Evolutionary conservation across 2,329 filamentous ascomycete species (phyloP), one percentile per base, ranked within the genome.

Genomic region (Epichloe sp.): DNA sequence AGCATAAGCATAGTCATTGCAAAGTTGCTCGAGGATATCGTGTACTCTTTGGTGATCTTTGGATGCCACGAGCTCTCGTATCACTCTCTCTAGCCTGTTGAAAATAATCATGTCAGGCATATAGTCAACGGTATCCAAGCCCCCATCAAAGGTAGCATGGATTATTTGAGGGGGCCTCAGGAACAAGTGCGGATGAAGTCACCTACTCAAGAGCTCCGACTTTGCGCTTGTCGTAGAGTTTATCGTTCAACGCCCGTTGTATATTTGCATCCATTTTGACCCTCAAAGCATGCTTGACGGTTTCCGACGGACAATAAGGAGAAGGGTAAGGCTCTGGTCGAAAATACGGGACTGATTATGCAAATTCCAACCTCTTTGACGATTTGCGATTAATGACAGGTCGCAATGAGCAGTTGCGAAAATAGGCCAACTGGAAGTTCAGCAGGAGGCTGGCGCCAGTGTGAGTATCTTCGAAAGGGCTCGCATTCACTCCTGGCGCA

Each of bases 181-280:
- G 7, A n/a, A 36, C 15, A 38, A 10, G 21, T 17, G 43, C 8
- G 17, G 21, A 21, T 47, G 21, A 50, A 31, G 17, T 54, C 48
- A 73, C 85, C 63, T 82, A 95, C 89, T 98, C 93, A 52, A 98
- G 80, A 60, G 94, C 93, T 57, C 93, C 93, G 63, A 89, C 84
- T 71, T 98, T 98, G 65, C 94, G 82, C 75, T 94, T 95, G 66
- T 98, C 93, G 68, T 98, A 98, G 65, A 97, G 84, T 79, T 96
- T 98, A 72, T 98, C 93, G 66, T 94, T 95, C 65, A 98, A 77
- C 59, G 90, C 79, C 60, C 91, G 87, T 70, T 94, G 88, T 65
- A 96, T 88, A 65, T 83, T 84, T 63, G 80, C 76, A 74, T 97
- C 91, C 90, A 97, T 96, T 62, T 38, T 48, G 47, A 19, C n/a